phyloP scores from a whole-genome alignment of 257 asterid genomes.

The Fraxinus cuspidata region DNA sequence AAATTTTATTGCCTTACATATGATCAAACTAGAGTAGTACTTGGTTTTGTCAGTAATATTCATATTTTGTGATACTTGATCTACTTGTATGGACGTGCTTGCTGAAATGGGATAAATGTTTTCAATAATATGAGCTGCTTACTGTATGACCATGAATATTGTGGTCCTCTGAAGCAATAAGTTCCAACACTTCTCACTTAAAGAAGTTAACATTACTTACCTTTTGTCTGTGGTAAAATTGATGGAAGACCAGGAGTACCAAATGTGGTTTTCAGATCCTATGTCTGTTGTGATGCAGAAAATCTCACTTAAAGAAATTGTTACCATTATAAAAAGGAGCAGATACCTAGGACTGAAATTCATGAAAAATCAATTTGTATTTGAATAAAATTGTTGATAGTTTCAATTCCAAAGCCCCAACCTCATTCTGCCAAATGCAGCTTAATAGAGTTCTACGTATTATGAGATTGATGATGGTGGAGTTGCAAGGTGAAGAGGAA shows the following conservation, averaged over 20 bases:
- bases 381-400: neutral
- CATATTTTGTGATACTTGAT: neutral
- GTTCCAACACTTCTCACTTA: neutral
- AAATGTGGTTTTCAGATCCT: neutral
- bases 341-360: neutral
- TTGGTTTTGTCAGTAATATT: slow-evolving; percentile 17
- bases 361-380: neutral
- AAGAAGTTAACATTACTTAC: neutral
- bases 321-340: neutral
- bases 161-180: neutral
- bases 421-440: neutral
- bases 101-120: neutral
- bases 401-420: neutral
- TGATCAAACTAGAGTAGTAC: neutral
- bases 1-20: neutral
- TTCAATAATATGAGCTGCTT: neutral
- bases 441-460: neutral
- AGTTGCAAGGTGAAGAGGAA: neutral
- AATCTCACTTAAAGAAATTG: neutral
- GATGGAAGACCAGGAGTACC: neutral
- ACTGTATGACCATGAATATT: neutral
- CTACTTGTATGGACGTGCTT: neutral
- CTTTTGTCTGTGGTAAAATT: neutral
- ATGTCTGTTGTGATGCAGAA: neutral
- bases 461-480: neutral